These are phyloP conservation scores for Neophaeococcomyces mojaviensis DNA, from an alignment of 2,329 filamentous ascomycete genomes.

Conservation along the genomic window DNA sequence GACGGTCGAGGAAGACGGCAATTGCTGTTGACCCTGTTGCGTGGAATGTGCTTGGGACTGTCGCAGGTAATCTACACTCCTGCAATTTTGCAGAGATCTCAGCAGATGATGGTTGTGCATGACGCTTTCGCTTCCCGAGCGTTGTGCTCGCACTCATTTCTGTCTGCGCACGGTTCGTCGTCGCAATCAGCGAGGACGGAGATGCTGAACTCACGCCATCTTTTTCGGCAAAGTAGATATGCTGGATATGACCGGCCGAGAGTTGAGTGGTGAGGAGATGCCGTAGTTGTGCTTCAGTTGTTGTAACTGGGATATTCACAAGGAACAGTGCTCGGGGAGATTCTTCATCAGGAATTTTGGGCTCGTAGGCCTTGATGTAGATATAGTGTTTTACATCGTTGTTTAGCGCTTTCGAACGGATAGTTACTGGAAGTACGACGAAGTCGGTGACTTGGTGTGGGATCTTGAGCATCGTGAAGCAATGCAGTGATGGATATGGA, in stretches of 20 bases:
- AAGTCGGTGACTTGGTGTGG: slow-evolving; percentile 51
- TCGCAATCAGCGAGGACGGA: slow-evolving; percentile 22
- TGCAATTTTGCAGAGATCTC: slow-evolving; percentile 50
- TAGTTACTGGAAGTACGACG: slow-evolving; percentile 58
- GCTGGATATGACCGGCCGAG: slow-evolving; percentile 70
- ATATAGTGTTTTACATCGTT: slow-evolving; percentile 66
- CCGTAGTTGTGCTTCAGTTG: slow-evolving; percentile 69
- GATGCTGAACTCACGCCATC: slow-evolving; percentile 10
- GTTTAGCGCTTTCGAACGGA: slow-evolving; percentile 58
- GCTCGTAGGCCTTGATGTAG: slow-evolving; percentile 76
- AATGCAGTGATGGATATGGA: background rate
- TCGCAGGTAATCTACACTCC: slow-evolving; percentile 57
- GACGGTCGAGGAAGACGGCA: slow-evolving; percentile 73
- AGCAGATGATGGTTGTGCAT: slow-evolving; percentile 32
- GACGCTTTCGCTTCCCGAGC: slow-evolving; percentile 50
- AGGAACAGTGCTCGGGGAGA: slow-evolving; percentile 77
- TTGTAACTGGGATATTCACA: slow-evolving; percentile 82
- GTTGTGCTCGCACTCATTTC: slow-evolving; percentile 9
- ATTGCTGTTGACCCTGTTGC: slow-evolving; percentile 71
- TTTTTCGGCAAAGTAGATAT: slow-evolving; percentile 56
- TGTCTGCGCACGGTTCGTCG: slow-evolving; percentile 5
- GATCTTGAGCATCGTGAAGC: slow-evolving; percentile 28
- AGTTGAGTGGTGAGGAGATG: slow-evolving; percentile 67
- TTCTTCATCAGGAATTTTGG: slow-evolving; percentile 65
- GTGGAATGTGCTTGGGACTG: slow-evolving; percentile 66